Evolutionary conservation across 139 green algal species (phyloP).

Genomic region (Tetradesmus obliquus): DNA sequence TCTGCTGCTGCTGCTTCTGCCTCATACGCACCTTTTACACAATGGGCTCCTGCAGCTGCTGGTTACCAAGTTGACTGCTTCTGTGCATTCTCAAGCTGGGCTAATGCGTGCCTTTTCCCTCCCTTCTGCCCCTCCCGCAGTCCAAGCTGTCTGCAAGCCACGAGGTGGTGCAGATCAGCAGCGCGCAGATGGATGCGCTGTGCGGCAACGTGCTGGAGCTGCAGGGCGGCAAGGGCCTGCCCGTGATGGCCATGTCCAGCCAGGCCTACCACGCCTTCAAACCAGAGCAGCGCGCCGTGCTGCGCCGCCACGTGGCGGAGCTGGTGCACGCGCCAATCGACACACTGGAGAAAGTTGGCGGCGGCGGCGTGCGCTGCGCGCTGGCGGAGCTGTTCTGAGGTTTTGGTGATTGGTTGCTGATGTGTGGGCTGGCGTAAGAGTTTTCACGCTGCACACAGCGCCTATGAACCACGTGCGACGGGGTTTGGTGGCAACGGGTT

Average conservation of each 20-base stretch:
- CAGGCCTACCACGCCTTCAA: constrained; percentile 93
- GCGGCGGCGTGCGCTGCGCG: constrained; percentile 92
- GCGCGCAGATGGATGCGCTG: constrained; percentile 88
- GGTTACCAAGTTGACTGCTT: too few relatives aligned
- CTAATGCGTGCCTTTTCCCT: too few relatives aligned
- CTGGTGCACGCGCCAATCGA: constrained; percentile 91
- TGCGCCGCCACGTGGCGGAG: constrained; percentile 80
- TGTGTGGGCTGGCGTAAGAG: too few relatives aligned
- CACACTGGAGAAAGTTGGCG: constrained; percentile 93
- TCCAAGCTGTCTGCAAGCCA: constrained; percentile 62
- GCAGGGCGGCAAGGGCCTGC: constrained; percentile 82
- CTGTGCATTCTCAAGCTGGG: too few relatives aligned
- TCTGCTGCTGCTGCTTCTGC: too few relatives aligned
- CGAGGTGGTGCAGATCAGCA: constrained; percentile 91
- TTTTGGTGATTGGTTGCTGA: too few relatives aligned
- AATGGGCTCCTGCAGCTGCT: too few relatives aligned
- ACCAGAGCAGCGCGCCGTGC: constrained; percentile 71
- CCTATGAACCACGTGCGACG: too few relatives aligned
- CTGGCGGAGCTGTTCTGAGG: constrained; percentile 93
- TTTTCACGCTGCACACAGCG: too few relatives aligned
- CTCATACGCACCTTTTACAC: too few relatives aligned
- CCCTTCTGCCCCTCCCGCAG: not conserved
- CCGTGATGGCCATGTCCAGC: constrained; percentile 89
- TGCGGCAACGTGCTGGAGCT: constrained; percentile 97
- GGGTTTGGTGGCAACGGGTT: too few relatives aligned